phyloP scores from a whole-genome alignment of 1,284 basidiomycete genomes.

The Pisolithus thermaeus region DNA sequence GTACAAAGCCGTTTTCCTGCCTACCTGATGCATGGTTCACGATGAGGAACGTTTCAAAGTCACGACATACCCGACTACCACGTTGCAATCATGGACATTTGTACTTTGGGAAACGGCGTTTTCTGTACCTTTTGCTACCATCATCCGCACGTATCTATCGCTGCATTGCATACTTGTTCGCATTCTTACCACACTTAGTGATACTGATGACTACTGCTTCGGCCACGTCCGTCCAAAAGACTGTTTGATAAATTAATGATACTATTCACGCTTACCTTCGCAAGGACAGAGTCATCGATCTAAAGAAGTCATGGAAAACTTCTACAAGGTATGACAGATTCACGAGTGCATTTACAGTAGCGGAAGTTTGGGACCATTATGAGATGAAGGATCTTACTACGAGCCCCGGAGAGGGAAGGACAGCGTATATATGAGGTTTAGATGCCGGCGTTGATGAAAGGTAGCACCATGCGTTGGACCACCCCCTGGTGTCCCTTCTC shows the following conservation, averaged over 20 bases:
- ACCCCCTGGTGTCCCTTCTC: too few relatives aligned
- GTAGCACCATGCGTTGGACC: too few relatives aligned
- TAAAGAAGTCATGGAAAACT: too few relatives aligned
- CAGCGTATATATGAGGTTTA: too few relatives aligned
- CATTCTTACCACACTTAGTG: conserved; percentile 2
- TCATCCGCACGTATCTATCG: conserved; percentile 28
- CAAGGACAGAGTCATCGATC: neutral
- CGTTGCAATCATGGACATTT: conserved; percentile 3
- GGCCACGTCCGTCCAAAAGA: conserved; percentile 6
- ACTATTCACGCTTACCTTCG: conserved; percentile 11
- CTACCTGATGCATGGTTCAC: conserved; percentile 16
- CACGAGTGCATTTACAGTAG: too few relatives aligned
- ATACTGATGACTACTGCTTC: conserved; percentile 15
- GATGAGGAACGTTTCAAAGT: conserved; percentile 3
- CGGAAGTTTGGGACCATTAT: too few relatives aligned
- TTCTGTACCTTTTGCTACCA: conserved; percentile 22
- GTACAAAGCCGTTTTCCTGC: conserved; percentile 35
- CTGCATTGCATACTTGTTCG: conserved; percentile 15
- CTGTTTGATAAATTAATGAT: conserved; percentile 27
- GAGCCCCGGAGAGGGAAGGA: too few relatives aligned
- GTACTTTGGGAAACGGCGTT: conserved; percentile 10
- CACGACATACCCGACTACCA: conserved; percentile 5
- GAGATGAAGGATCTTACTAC: too few relatives aligned
- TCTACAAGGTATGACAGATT: too few relatives aligned
- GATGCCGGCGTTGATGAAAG: too few relatives aligned